Evolutionary conservation across 345 rosid species (phyloP), one percentile per base, ranked within the genome.

Genomic region (Conringia planisiliqua): DNA sequence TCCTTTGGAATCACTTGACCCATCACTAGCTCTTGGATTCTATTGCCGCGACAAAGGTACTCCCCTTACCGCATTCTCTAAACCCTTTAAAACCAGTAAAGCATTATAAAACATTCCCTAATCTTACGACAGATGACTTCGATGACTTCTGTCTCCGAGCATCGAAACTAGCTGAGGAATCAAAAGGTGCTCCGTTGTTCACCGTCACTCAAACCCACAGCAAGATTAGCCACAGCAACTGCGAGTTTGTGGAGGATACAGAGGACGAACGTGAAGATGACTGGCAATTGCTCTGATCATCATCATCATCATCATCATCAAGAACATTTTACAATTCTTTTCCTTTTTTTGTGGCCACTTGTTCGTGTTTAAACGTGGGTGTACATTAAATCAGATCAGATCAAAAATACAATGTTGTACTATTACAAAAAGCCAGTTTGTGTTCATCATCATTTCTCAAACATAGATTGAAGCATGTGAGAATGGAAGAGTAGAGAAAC

Each of bases 11-110:
- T 84, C 83, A 12, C 85, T 94, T 12, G 98, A 94, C 85, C 89
- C 97, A 59, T 92, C 99, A 14, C 68, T 92, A 68, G 99, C 99
- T 33, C 81, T 95, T 3, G 97, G 97, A 61, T 95, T 95, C 75
- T 92, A 92, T 67, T 95, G 97, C 76, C 89, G 83, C 17, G 85
- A 87, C 86, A 90, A 86, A 92, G 92, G 92, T 74, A 66, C 4
- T 18, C 8, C 8, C 10, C 2, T 0, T 22, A 70, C 38, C 79
- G 8, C 63, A 71, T 55, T 24, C 52, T 36, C 65, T 14, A 9
- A 18, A 16, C 33, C 39, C 54, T 29, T 51, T 9, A 33, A 59
- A 48, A n/a, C n/a, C 42, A 14, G 7, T 62, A 3, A 7, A 3
- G 4, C 6, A 18, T 43, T 10, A 10, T 24, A 24, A 36, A 55